Conservation (phyloP, 768 basidiomycete genomes). For the Auriscalpium microsporum region DNA sequence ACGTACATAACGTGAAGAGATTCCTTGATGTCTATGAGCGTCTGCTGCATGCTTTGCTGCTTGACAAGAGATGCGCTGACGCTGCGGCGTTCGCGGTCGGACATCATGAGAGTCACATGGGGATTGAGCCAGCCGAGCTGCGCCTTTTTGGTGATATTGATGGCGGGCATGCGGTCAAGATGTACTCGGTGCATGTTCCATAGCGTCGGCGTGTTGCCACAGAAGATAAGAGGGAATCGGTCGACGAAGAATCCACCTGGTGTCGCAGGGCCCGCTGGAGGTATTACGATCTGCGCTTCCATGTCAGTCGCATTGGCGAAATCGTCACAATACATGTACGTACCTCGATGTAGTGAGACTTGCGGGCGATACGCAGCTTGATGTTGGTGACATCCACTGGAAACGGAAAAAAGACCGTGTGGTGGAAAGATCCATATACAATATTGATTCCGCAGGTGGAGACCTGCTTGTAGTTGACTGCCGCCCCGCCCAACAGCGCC, state of each 20-base stretch:
- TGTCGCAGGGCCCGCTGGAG: slow-evolving; percentile 11
- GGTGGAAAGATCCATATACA: slow-evolving; percentile 18
- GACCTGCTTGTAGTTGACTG: slow-evolving; percentile 15
- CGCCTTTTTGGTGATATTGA: slow-evolving; percentile 18
- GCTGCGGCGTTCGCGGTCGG: slow-evolving; percentile 21
- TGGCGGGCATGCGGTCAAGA: slow-evolving; percentile 26
- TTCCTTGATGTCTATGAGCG: slow-evolving; percentile 26
- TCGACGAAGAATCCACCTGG: slow-evolving; percentile 14
- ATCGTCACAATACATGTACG: neutral
- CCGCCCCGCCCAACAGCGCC: slow-evolving; percentile 5
- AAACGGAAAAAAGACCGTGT: slow-evolving; percentile 33
- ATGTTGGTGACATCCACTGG: slow-evolving; percentile 32
- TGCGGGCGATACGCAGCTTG: slow-evolving; percentile 43
- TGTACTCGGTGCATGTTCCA: slow-evolving; percentile 36
- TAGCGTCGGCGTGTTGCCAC: neutral
- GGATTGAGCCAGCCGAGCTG: slow-evolving; percentile 24
- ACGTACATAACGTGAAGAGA: slow-evolving; percentile 23
- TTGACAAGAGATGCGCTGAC: slow-evolving; percentile 4
- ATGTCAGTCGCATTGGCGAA: neutral
- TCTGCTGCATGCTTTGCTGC: slow-evolving; percentile 16
- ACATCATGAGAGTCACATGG: slow-evolving; percentile 25
- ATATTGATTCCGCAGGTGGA: slow-evolving; percentile 28
- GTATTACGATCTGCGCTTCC: slow-evolving; percentile 26
- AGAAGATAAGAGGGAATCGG: slow-evolving; percentile 22
- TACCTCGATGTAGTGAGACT: slow-evolving; percentile 41